Evolutionary conservation across 495 filamentous ascomycete species (phyloP).

Genomic region (Delitschia confertaspora): DNA sequence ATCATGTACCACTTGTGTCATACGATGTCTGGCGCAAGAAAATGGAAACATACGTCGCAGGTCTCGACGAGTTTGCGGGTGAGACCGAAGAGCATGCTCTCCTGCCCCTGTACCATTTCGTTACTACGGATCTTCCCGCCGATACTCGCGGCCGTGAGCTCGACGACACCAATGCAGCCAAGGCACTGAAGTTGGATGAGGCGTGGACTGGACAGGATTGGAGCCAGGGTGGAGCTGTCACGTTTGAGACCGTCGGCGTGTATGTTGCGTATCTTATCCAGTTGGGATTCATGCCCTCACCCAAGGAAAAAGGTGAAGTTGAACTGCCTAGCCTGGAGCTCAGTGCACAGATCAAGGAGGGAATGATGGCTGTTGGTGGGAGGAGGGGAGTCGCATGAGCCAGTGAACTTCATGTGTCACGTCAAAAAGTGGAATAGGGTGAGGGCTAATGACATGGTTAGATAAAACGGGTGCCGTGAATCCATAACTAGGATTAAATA

Average conservation of each 20-base stretch:
- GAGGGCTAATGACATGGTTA: too few species aligned
- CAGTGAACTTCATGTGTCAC: too few species aligned
- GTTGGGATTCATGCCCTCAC: constrained; percentile 59
- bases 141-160: constrained; percentile 73
- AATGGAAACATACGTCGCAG: constrained; percentile 35
- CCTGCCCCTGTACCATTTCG: constrained; percentile 73
- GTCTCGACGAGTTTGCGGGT: constrained; percentile 12
- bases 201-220: constrained; percentile 54
- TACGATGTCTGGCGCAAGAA: constrained; percentile 45
- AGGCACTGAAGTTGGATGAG: constrained; percentile 52
- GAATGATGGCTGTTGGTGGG: constrained; percentile 30
- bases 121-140: constrained; percentile 65
- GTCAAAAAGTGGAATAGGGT: too few species aligned
- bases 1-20: constrained; percentile 56
- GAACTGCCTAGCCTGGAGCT: constrained; percentile 20
- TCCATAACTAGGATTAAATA: too few species aligned
- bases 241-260: constrained; percentile 22
- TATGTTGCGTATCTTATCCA: constrained; percentile 66
- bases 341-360: constrained; percentile 18
- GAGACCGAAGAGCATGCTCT: constrained; percentile 56
- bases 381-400: constrained; percentile 26
- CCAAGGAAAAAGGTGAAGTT: constrained; percentile 27
- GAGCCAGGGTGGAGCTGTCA: constrained; percentile 13
- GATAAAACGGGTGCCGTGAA: too few species aligned
- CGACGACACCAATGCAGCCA: constrained; percentile 62